Base-by-base conservation (phyloP, 2,329 filamentous ascomycete species). In the Aspergillus persii region DNA sequence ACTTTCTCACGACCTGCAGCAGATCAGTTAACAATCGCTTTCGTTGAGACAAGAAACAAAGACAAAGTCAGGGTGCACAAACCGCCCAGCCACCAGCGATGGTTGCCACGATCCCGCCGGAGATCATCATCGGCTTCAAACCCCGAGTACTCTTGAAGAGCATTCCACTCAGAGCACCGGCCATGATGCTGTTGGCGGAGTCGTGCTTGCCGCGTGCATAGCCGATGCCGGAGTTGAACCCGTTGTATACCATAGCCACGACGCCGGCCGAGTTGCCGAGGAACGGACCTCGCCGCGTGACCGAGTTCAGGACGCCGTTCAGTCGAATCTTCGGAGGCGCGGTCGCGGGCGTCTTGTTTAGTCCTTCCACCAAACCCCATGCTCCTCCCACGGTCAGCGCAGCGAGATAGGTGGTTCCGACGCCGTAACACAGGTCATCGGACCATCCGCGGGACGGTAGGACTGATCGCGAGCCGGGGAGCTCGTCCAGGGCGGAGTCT, bases 361-460 rank as follows among this genome's bases (percentile, higher is more conserved):
- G 79, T 9, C 95, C 95, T 78, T 99, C 95, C 65, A 90, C 89
- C 67, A 99, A 77, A 62, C 95, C 95, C 94, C 94, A 98, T 58
- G 86, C 88, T 66, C 95, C 95, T 76, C 95, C 95, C 66, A 96
- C 74, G 46, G 89, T 85, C 69, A 99, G 81, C 6, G 90, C 95
- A n/a, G 90, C 82, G 61, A 99, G 83, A 75, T 99, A 99, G 73
- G 92, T 96, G 63, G 94, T 88, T 69, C 95, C 95, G 26, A 95
- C 96, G 72, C 96, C 95, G 76, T 99, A 99, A 80, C 95, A 98
- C 61, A 99, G 86, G 76, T 99, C 95, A 74, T 99, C 95, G 61
- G 93, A 96, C 87, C 96, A 99, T 74, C 95, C 95, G 76, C 95
- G 89, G 58, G 93, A 97, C 48, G 96, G 95, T 56, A 99, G 85